Evolutionary conservation across 805 yeast genomes (phyloP), one percentile per base, ranked within the genome.

Genomic region (Debaryomyces prosopidis): DNA sequence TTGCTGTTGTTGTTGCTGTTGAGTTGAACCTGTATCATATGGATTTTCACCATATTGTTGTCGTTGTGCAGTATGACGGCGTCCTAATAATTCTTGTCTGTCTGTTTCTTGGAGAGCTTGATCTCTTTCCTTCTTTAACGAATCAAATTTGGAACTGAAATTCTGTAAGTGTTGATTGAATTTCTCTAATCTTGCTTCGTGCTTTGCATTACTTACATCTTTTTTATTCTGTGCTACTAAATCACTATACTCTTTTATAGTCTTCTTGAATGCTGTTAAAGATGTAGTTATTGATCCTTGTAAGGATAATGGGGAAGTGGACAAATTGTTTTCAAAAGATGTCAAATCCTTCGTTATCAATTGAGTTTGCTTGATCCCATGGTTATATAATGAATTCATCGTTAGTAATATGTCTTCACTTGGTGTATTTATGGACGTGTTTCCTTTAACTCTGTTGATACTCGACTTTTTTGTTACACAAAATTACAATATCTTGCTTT

Each of bases 301-400:
- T 10, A 86, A 61, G 1, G 96, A 82, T 45, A 87, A 69, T 16
- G 95, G 94, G 1, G 95, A 79, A 3, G 83, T 76, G 12, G 80
- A 75, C 8, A 88, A 75, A 49, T 85, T 81, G 38, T 75, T 69
- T 57, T 85, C 91, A 52, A 92, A 84, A 42, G 71, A 66, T 15
- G 77, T 73, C 40, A 92, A 66, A 55, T 90, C 97, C 49, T 79
- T 79, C 47, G 82, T 79, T 42, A 92, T 68, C 20, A 83, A 75
- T 55, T 81, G 88, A 26, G 89, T 81, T 65, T 91, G 97, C 64
- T 89, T 89, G 44, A 87, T 75, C 7, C 96, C 97, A 64, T 89
- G 96, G 68, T 89, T 92, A 69, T 85, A 89, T 42, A 91, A 73
- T 20, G 96, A 84, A 68, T 90, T 91, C 98, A 63, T 63, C 12